A percentile compares a stretch with the other conserved stretches of the same genome.
phyloP scores from a whole-genome alignment of 768 basidiomycete genomes.

The Macrolepiota albuminosa region DNA sequence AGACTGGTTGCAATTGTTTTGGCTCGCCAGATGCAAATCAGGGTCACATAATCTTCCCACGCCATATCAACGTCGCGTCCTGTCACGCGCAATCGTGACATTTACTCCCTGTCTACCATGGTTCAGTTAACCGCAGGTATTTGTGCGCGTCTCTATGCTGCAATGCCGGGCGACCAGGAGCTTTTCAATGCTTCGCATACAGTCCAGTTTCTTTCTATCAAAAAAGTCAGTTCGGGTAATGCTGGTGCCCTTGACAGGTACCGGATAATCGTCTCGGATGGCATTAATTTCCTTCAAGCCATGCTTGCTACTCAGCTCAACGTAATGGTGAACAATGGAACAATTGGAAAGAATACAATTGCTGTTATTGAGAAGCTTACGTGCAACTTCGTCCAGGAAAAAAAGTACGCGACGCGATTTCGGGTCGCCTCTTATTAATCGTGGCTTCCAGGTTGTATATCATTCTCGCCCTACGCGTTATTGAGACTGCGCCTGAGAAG shows the following conservation, averaged over 20 bases:
- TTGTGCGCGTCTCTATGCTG: conserved; percentile 42
- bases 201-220: conserved; percentile 81
- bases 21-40: not conserved
- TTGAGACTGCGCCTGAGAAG: conserved; percentile 56
- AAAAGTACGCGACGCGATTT: conserved; percentile 51
- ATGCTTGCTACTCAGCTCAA: conserved; percentile 96
- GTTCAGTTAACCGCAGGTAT: conserved; percentile 57
- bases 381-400: conserved; percentile 78
- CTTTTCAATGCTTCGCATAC: conserved; percentile 44
- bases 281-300: conserved; percentile 78
- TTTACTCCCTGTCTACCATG: conserved; percentile 8
- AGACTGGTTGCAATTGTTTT: not conserved
- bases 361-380: conserved; percentile 71
- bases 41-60: conserved; percentile 8
- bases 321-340: conserved; percentile 56
- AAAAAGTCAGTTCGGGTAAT: conserved; percentile 53
- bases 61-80: conserved; percentile 15
- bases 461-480: conserved; percentile 58
- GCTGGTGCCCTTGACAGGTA: conserved; percentile 46
- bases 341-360: conserved; percentile 62
- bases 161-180: conserved; percentile 36
- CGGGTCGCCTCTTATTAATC: not conserved
- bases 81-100: conserved; percentile 14
- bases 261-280: conserved; percentile 89
- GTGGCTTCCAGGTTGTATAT: conserved; percentile 64